phyloP scores from a whole-genome alignment of 1,139 yeast genomes.

The Geotrichum restrictum region DNA sequence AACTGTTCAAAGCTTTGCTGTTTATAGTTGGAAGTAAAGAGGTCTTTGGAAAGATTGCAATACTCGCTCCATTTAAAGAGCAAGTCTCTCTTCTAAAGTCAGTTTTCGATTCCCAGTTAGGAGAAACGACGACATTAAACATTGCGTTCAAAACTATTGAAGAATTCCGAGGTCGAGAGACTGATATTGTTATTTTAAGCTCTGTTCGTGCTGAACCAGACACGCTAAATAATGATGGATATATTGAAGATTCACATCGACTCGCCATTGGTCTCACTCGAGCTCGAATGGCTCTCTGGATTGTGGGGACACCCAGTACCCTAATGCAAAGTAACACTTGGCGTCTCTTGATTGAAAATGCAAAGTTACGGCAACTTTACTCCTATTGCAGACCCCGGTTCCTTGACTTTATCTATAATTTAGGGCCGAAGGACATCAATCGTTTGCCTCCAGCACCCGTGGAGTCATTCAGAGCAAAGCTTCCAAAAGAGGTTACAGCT shows the following conservation, averaged over 20 bases:
- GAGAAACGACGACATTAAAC: slow-evolving; percentile 56
- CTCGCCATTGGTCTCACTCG: slow-evolving; percentile 95
- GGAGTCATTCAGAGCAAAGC: too few relatives aligned
- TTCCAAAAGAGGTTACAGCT: too few relatives aligned
- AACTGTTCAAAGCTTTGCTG: slow-evolving; percentile 47
- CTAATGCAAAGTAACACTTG: slow-evolving; percentile 62
- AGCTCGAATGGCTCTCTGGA: slow-evolving; percentile 88
- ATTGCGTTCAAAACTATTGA: slow-evolving; percentile 92
- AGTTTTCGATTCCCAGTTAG: slow-evolving; percentile 56
- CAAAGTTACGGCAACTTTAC: neutral
- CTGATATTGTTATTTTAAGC: slow-evolving; percentile 85
- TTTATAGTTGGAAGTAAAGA: slow-evolving; percentile 33
- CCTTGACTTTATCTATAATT: neutral
- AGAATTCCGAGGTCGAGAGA: slow-evolving; percentile 98
- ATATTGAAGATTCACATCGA: slow-evolving; percentile 80
- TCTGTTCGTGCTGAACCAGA: slow-evolving; percentile 81
- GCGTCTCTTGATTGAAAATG: slow-evolving; percentile 50
- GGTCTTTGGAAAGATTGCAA: slow-evolving; percentile 72
- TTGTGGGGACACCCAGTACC: slow-evolving; percentile 57
- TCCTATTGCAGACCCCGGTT: neutral
- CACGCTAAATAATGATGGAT: slow-evolving; percentile 65
- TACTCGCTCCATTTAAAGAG: slow-evolving; percentile 91
- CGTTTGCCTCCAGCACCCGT: neutral
- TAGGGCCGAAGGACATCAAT: neutral
- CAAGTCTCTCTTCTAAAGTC: slow-evolving; percentile 62